A percentile compares a stretch with the other conserved stretches of the same genome.
Evolutionary conservation across 2,329 filamentous ascomycete genomes (phyloP).

Genomic region (Periconia sp.): DNA sequence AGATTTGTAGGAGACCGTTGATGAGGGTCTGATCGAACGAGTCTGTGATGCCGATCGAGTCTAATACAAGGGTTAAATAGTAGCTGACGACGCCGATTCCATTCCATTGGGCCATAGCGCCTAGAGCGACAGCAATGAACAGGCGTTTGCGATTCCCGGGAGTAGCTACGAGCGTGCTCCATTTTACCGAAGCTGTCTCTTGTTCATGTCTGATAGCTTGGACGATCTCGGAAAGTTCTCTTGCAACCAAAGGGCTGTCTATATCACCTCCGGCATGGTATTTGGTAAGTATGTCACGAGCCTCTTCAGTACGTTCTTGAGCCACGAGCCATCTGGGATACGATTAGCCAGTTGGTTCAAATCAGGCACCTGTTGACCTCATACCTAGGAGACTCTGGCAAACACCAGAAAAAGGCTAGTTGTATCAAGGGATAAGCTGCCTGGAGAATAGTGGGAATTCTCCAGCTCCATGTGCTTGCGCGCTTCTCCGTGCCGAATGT

Average conservation of each 20-base stretch:
- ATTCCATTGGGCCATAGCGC: constrained; percentile 44
- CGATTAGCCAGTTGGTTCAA: constrained; percentile 2
- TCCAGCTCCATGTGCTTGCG: constrained; percentile 50
- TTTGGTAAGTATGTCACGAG: constrained; percentile 58
- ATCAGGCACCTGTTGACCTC: constrained; percentile 41
- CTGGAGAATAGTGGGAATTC: constrained; percentile 59
- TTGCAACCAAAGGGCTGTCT: constrained; percentile 7
- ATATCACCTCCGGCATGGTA: constrained; percentile 57
- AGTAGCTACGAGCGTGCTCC: constrained; percentile 1
- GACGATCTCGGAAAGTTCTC: constrained; percentile 13
- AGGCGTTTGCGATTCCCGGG: constrained; percentile 26
- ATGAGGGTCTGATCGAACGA: constrained; percentile 43
- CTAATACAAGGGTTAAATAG: constrained; percentile 44
- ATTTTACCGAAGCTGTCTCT: neutral
- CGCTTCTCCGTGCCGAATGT: constrained; percentile 54
- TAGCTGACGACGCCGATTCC: constrained; percentile 46
- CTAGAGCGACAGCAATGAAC: constrained; percentile 43
- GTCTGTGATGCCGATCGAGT: constrained; percentile 45
- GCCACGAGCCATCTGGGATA: constrained; percentile 64
- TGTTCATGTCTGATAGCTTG: constrained; percentile 5
- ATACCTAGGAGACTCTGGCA: constrained; percentile 66
- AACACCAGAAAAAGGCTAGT: constrained; percentile 35
- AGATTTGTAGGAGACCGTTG: constrained; percentile 47
- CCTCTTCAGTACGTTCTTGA: constrained; percentile 60
- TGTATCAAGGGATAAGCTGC: constrained; percentile 51